A percentile compares a stretch with the other conserved stretches of the same genome.
These are phyloP conservation scores for Solanum etuberosum DNA, from an alignment of 257 asterid genomes.

Conservation along the genomic window DNA sequence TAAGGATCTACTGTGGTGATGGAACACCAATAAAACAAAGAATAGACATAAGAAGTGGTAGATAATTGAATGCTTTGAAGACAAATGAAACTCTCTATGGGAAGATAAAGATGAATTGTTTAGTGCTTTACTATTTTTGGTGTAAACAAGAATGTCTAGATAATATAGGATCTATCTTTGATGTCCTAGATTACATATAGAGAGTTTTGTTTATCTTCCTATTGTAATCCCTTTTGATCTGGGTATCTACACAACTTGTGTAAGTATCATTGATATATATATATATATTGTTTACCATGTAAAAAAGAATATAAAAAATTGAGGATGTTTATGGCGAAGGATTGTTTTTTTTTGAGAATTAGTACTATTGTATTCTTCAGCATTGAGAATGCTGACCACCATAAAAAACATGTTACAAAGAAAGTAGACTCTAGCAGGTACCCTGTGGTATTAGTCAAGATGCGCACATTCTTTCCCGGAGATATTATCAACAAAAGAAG, in stretches of 20 bases:
- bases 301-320: not conserved
- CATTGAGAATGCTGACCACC: not conserved
- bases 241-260: not conserved
- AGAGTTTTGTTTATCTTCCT: not conserved
- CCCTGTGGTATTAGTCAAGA: not conserved
- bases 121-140: not conserved
- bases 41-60: not conserved
- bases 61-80: not conserved
- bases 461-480: not conserved
- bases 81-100: not conserved
- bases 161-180: not conserved
- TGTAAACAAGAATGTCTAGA: not conserved
- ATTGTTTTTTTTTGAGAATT: not conserved
- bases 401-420: not conserved
- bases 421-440: not conserved
- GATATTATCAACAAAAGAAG: not conserved
- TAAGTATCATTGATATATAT: not conserved
- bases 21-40: not conserved
- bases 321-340: not conserved
- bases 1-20: not conserved
- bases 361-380: not conserved
- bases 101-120: not conserved
- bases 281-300: not conserved
- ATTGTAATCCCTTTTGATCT: not conserved
- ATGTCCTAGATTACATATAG: not conserved